Evolutionary conservation across 208 protist genomes (phyloP), one percentile per base, ranked within the genome.

Genomic region (Porcisia hertigi): DNA sequence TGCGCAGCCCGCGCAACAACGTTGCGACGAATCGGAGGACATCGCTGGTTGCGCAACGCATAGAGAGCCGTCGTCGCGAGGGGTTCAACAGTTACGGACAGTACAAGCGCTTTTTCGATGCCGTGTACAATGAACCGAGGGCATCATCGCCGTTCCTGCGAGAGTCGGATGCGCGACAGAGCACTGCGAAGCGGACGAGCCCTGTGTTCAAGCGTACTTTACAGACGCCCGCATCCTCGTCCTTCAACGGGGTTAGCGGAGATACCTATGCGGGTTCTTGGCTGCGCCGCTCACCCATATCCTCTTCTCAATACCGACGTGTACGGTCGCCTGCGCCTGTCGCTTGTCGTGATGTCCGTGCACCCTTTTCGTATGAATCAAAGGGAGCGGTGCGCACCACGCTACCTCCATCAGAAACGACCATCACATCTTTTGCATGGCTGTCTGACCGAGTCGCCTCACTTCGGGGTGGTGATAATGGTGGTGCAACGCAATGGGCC

Each of bases 81-180:
- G 58, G 59, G 1, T 66, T 69, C 39, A 47, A 47, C 41, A 71
- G 73, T 49, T 77, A 77, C 78, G 59, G 66, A 16, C 69, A 77
- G 45, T 78, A 82, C 78, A 82, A 75, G 69, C 78, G 78, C 3
- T 77, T 82, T 58, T 82, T 82, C 30, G 78, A 82, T 63, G 53
- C 78, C 23, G 62, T 41, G 8, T 82, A 82, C 67, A 65, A 58
- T 12, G 43, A 52, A 4, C n/a, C 12, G 23, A 43, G 47, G 3
- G 49, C 47, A 12, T 60, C 47, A 16, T 60, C 47, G 0, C 25
- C 16, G 43, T 41, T 11, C 6, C 6, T 9, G 14, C 66, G 43
- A 8, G 47, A 57, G 25, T 36, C 18, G 5, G 66, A 47, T 67
- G 23, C 16, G 11, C 63, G 23, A 8, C 41, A 67, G 36, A 67